A percentile compares a stretch with the other conserved stretches of the same genome.
phyloP scores from a whole-genome alignment of 1,284 basidiomycete genomes.

The Coniferiporia sulphurascens region DNA sequence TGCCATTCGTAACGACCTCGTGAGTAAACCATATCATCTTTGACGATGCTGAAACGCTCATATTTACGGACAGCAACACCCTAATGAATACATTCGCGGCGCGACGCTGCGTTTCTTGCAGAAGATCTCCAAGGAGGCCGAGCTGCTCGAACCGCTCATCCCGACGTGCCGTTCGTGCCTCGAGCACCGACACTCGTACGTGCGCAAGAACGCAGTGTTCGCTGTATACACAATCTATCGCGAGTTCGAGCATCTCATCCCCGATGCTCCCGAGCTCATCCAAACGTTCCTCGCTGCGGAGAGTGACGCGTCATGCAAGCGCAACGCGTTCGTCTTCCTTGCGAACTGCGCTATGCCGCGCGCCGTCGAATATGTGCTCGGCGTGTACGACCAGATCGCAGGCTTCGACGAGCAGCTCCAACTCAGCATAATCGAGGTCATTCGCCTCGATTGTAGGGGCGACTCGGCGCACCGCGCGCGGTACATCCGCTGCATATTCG shows the following conservation, averaged over 20 bases:
- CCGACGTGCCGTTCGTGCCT: constrained; percentile 92
- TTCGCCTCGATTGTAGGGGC: constrained; percentile 84
- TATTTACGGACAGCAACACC: constrained; percentile 74
- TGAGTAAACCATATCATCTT: constrained; percentile 4
- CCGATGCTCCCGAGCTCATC: constrained; percentile 95
- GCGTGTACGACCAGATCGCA: constrained; percentile 81
- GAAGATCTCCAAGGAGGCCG: constrained; percentile 90
- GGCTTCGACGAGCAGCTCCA: constrained; percentile 92
- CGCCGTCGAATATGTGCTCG: constrained; percentile 89
- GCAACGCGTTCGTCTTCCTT: constrained; percentile 96
- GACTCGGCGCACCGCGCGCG: constrained; percentile 78
- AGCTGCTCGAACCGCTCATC: constrained; percentile 94
- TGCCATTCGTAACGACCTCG: constrained; percentile 17
- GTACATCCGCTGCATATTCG: constrained; percentile 93
- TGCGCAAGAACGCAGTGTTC: constrained; percentile 98
- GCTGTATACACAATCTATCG: constrained; percentile 93
- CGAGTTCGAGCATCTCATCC: constrained; percentile 91
- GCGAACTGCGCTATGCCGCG: constrained; percentile 85
- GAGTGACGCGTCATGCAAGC: constrained; percentile 94
- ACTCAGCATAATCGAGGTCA: constrained; percentile 94
- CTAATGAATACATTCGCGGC: constrained; percentile 99
- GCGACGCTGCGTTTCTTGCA: constrained; percentile 95
- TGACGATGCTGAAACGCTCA: not conserved
- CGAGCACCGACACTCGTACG: constrained; percentile 97
- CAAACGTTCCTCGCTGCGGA: constrained; percentile 97